Conservation (phyloP, 768 basidiomycete species). For the Pisolithus albus region DNA sequence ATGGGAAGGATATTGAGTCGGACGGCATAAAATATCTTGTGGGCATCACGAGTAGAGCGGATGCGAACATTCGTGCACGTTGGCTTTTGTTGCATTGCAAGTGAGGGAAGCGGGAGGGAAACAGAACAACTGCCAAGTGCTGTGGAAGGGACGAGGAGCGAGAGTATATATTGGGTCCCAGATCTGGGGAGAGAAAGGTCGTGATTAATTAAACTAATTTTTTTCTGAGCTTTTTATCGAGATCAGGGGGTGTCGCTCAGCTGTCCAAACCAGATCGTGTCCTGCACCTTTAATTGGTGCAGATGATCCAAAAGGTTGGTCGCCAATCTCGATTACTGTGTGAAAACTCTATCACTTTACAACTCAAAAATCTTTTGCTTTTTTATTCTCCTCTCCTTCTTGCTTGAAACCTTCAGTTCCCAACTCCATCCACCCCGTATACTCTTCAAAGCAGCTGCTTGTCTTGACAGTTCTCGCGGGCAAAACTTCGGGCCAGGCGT, state of each 20-base stretch:
- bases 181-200: constrained; percentile 24
- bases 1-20: constrained; percentile 57
- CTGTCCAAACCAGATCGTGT: constrained; percentile 8
- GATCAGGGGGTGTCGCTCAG: constrained; percentile 3
- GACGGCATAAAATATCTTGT: constrained; percentile 73
- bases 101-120: constrained; percentile 11
- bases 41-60: constrained; percentile 70
- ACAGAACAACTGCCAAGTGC: constrained; percentile 5
- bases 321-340: constrained; percentile 37
- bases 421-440: neutral
- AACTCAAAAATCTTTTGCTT: constrained; percentile 33
- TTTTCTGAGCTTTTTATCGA: constrained; percentile 9
- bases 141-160: constrained; percentile 14
- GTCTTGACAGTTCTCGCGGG: neutral
- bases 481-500: constrained; percentile 7
- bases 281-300: constrained; percentile 32
- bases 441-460: no score
- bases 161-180: constrained; percentile 27
- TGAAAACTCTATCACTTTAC: constrained; percentile 50
- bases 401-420: neutral
- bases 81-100: constrained; percentile 55
- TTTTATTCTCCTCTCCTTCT: neutral
- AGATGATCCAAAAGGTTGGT: constrained; percentile 34
- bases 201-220: constrained; percentile 36
- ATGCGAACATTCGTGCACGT: constrained; percentile 69